Percentiles rank a stretch among this genome's conserved stretches.
Conservation (phyloP, 2,329 filamentous ascomycete species). For the Fusarium newnesense region DNA sequence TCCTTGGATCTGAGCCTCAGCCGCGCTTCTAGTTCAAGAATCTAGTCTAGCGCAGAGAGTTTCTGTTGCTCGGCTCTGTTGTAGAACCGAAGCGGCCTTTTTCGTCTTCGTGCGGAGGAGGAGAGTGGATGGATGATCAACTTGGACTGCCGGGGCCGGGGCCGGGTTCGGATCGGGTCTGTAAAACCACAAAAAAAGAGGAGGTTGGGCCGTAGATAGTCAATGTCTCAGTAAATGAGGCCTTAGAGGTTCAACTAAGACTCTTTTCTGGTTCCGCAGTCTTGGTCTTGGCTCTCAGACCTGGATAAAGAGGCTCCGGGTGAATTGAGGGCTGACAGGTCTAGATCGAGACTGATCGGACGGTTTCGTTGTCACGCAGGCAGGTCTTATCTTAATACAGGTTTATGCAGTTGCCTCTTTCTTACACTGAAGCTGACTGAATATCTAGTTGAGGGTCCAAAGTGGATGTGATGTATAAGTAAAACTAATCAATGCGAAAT, state of each 20-base stretch:
- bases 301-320: neutral
- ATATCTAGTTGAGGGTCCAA: conserved; percentile 11
- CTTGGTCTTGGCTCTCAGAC: neutral
- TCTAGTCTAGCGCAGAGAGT: conserved; percentile 9
- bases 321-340: neutral
- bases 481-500: conserved; percentile 6
- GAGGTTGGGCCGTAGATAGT: conserved; percentile 27
- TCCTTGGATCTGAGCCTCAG: conserved; percentile 33
- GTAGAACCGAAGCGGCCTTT: conserved; percentile 21
- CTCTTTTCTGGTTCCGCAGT: neutral
- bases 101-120: conserved; percentile 23
- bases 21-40: conserved; percentile 26
- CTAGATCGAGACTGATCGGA: neutral
- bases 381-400: neutral
- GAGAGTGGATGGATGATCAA: conserved; percentile 17
- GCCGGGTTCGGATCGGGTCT: conserved; percentile 41
- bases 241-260: conserved; percentile 19
- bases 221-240: conserved; percentile 25
- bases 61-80: neutral
- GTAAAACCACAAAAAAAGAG: conserved; percentile 18
- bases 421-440: conserved; percentile 1
- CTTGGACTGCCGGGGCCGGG: conserved; percentile 37
- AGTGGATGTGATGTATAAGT: conserved; percentile 8
- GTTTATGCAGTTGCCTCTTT: conserved; percentile 17
- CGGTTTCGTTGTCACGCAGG: conserved; percentile 2